Conservation (phyloP, 2,329 filamentous ascomycete genomes). For the Thyridium curvatum region DNA sequence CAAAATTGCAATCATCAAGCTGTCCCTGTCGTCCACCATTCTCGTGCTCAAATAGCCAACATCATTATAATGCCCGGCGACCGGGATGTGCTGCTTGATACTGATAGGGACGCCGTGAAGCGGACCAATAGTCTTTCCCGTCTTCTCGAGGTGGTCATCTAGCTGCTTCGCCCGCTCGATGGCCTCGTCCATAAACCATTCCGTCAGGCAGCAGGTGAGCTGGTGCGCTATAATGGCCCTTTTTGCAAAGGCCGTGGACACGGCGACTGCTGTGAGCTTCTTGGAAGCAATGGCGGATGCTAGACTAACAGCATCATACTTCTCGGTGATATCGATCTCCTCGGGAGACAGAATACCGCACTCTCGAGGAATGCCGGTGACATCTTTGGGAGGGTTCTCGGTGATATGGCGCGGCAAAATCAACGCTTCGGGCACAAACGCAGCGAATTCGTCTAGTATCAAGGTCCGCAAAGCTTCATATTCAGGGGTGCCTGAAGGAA, state of each 20-base stretch:
- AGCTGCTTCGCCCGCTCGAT: conserved; percentile 33
- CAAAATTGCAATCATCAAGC: conserved; percentile 8
- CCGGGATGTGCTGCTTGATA: conserved; percentile 55
- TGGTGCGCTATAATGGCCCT: conserved; percentile 41
- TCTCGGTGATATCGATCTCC: conserved; percentile 43
- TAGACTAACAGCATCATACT: conserved; percentile 34
- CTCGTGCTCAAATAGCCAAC: not conserved
- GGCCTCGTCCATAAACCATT: conserved; percentile 43
- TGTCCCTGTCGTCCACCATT: not conserved
- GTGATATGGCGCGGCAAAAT: conserved; percentile 19
- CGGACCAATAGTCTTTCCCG: conserved; percentile 43
- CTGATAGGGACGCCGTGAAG: conserved; percentile 53
- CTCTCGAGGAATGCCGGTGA: conserved; percentile 24
- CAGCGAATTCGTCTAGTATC: conserved; percentile 21
- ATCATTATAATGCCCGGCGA: conserved; percentile 30
- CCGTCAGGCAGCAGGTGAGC: conserved; percentile 26
- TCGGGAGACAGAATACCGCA: conserved; percentile 35
- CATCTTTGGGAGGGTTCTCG: conserved; percentile 20
- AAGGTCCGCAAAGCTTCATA: conserved; percentile 10
- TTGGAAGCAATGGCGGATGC: conserved; percentile 27
- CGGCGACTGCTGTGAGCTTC: conserved; percentile 29
- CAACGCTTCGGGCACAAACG: conserved; percentile 21
- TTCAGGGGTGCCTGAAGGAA: conserved; percentile 10
- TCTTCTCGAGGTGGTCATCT: conserved; percentile 32
- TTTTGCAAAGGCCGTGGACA: conserved; percentile 34